phyloP scores from a whole-genome alignment of 2,329 filamentous ascomycete species.

The Raffaelea deltoideospora region DNA sequence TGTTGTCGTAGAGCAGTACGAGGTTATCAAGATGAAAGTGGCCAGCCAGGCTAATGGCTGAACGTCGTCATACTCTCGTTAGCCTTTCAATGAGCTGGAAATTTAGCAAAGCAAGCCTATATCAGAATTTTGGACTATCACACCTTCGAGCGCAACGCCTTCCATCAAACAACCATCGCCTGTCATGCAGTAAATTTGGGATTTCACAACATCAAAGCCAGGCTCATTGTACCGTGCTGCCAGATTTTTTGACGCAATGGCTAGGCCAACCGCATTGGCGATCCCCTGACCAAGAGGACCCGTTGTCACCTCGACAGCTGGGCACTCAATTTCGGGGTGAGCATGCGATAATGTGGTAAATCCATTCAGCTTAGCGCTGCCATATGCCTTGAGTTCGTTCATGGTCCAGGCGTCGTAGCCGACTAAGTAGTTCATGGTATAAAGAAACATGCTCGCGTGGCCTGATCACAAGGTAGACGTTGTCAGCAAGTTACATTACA shows the following conservation, averaged over 20 bases:
- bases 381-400: constrained; percentile 39
- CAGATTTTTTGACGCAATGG: constrained; percentile 41
- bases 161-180: constrained; percentile 45
- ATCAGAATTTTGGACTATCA: too few species aligned
- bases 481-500: too few species aligned
- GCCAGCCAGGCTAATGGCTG: constrained; percentile 39
- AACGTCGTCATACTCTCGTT: too few species aligned
- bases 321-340: constrained; percentile 41
- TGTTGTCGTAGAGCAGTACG: constrained; percentile 44
- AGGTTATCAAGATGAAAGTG: constrained; percentile 41
- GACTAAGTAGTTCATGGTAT: constrained; percentile 34
- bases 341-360: constrained; percentile 29
- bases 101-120: too few species aligned
- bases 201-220: constrained; percentile 29
- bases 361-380: not conserved
- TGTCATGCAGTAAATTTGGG: constrained; percentile 40
- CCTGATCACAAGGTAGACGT: too few species aligned
- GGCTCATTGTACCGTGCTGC: constrained; percentile 37
- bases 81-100: too few species aligned
- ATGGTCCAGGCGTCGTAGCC: constrained; percentile 40
- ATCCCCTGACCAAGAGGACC: constrained; percentile 44
- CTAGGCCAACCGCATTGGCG: constrained; percentile 44
- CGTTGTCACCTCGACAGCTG: constrained; percentile 43
- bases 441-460: constrained; percentile 40
- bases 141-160: constrained; percentile 40